phyloP scores from a whole-genome alignment of 2,329 filamentous ascomycete genomes.

The Venturiaceae sp. region DNA sequence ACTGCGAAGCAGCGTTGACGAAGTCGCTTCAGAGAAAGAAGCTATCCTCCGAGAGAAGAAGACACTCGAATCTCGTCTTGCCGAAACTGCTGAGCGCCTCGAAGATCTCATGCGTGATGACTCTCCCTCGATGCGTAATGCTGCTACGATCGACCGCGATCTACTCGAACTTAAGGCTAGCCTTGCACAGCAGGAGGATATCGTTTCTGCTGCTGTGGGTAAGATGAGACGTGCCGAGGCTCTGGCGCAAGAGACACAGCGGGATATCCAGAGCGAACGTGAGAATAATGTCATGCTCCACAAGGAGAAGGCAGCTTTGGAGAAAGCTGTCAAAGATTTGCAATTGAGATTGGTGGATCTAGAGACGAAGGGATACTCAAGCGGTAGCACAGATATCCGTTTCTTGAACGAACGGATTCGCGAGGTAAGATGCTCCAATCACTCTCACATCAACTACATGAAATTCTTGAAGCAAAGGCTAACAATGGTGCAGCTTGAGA shows the following conservation, averaged over 20 bases:
- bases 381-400: slow-evolving; percentile 86
- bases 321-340: slow-evolving; percentile 83
- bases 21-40: slow-evolving; percentile 77
- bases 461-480: not conserved
- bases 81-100: slow-evolving; percentile 78
- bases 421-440: slow-evolving; percentile 63
- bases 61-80: slow-evolving; percentile 70
- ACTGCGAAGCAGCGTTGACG: slow-evolving; percentile 76
- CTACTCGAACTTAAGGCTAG: slow-evolving; percentile 80
- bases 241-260: slow-evolving; percentile 78
- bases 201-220: slow-evolving; percentile 81
- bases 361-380: slow-evolving; percentile 95
- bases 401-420: slow-evolving; percentile 92
- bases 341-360: slow-evolving; percentile 86
- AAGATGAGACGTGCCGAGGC: slow-evolving; percentile 96
- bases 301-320: slow-evolving; percentile 80
- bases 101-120: slow-evolving; percentile 82
- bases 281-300: slow-evolving; percentile 74
- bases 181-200: slow-evolving; percentile 87
- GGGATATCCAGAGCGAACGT: slow-evolving; percentile 78
- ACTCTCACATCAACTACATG: not conserved
- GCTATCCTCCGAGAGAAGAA: slow-evolving; percentile 81
- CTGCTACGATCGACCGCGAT: slow-evolving; percentile 79
- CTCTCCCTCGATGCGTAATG: slow-evolving; percentile 79
- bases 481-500: slow-evolving; percentile 58